These are phyloP conservation scores for Domatiomyces catenatus DNA, from an alignment of 2,329 filamentous ascomycete genomes.

Conservation along the genomic window DNA sequence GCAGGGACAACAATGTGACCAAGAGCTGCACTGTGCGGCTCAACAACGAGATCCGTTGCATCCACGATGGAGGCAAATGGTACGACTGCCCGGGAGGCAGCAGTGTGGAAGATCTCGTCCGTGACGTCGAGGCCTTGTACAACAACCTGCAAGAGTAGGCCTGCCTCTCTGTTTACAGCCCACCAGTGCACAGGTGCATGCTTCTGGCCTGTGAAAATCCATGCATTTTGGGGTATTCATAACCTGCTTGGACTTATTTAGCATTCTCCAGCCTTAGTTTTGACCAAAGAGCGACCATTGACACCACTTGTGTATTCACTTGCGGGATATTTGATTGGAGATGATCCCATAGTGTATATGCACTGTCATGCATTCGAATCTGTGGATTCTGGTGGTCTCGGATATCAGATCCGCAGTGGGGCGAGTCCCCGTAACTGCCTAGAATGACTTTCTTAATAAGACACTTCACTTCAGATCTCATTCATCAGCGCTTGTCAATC, in stretches of 20 bases:
- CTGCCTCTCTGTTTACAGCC: no score
- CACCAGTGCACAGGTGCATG: no score
- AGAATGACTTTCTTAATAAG: background rate
- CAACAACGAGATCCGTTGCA: conserved; percentile 65
- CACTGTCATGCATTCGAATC: no score
- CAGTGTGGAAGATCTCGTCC: conserved; percentile 48
- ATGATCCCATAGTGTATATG: no score
- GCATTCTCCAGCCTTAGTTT: background rate
- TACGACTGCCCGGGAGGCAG: conserved; percentile 25
- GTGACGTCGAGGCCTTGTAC: conserved; percentile 60
- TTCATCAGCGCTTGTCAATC: background rate
- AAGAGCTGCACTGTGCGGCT: conserved; percentile 68
- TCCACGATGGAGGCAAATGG: conserved; percentile 52
- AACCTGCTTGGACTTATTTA: conserved; percentile 34
- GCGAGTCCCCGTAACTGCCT: background rate
- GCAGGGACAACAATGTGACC: conserved; percentile 45
- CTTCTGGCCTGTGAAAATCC: conserved; percentile 53
- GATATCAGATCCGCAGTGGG: background rate
- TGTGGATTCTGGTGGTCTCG: background rate
- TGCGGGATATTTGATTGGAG: no score
- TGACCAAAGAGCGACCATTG: background rate
- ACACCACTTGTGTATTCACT: background rate
- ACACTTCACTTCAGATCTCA: background rate
- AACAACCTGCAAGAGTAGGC: conserved; percentile 21
- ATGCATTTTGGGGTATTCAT: conserved; percentile 57